Conservation (phyloP, 108 stramenopile genomes). For the Chaetoceros muelleri region DNA sequence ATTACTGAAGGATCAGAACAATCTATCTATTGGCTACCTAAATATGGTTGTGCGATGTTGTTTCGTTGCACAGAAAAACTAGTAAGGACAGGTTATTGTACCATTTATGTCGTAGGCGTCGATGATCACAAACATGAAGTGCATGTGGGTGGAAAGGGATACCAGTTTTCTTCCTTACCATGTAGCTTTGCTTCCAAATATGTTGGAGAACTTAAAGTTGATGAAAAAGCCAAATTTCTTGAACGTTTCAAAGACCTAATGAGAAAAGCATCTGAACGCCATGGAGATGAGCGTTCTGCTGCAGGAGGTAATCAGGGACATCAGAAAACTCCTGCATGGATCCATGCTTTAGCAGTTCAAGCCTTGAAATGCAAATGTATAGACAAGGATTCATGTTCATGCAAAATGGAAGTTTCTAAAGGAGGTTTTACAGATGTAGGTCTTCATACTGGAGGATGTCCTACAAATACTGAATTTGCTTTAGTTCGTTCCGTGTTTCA, state of each 20-base stretch:
- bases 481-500: neutral
- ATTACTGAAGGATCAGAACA: too few relatives aligned
- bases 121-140: slow-evolving; percentile 14
- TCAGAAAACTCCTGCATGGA: slow-evolving; percentile 22
- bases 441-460: slow-evolving; percentile 17
- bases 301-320: slow-evolving; percentile 16
- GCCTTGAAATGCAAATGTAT: slow-evolving; percentile 3
- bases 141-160: slow-evolving; percentile 9
- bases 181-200: slow-evolving; percentile 9
- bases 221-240: slow-evolving; percentile 1
- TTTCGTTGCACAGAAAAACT: neutral
- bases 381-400: neutral
- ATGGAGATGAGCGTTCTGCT: slow-evolving; percentile 13
- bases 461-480: neutral
- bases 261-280: neutral
- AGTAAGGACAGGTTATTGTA: slow-evolving; percentile 6
- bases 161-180: slow-evolving; percentile 1
- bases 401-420: neutral
- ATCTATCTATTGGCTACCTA: slow-evolving; percentile 18
- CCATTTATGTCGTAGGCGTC: slow-evolving; percentile 7
- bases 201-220: slow-evolving; percentile 5
- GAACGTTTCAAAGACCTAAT: slow-evolving; percentile 3
- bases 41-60: slow-evolving; percentile 23
- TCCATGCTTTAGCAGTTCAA: slow-evolving; percentile 17
- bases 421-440: slow-evolving; percentile 28